A percentile compares a stretch with the other conserved stretches of the same genome.
Evolutionary conservation across 345 rosid species (phyloP).

Genomic region (Brassica cretica): DNA sequence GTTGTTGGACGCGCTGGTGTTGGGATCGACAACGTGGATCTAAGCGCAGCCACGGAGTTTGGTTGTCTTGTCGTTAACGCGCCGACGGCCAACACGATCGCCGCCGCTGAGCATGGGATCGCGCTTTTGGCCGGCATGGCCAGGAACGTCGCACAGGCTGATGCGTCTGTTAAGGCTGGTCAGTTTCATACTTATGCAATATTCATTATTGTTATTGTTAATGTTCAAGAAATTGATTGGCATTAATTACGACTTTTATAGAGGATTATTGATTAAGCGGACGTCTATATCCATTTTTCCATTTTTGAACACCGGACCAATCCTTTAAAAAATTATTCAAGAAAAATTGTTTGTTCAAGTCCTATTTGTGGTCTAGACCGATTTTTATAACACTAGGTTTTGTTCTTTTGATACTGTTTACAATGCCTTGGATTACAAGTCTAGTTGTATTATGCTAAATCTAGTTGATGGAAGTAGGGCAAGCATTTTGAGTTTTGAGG

Average conservation of each 20-base stretch:
- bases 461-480: not conserved
- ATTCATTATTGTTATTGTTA: not conserved
- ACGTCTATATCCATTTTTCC: too few species aligned
- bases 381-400: not conserved
- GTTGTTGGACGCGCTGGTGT: constrained; percentile 94
- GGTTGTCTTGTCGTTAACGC: constrained; percentile 89
- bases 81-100: constrained; percentile 82
- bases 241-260: too few species aligned
- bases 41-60: constrained; percentile 78
- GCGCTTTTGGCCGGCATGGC: constrained; percentile 84
- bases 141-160: constrained; percentile 77
- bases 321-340: not conserved
- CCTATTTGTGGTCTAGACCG: not conserved
- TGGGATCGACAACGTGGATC: constrained; percentile 87
- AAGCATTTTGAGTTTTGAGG: not conserved
- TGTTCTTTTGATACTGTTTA: not conserved
- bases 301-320: not conserved
- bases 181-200: constrained; percentile 16
- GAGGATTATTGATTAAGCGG: too few species aligned
- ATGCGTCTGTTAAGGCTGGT: constrained; percentile 85
- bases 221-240: not conserved
- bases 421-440: not conserved
- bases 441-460: not conserved
- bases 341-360: not conserved
- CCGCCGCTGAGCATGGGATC: constrained; percentile 88